A percentile compares a stretch with the other conserved stretches of the same genome.
Conservation (phyloP, 2,329 filamentous ascomycete genomes). For the Venturia carpophila region DNA sequence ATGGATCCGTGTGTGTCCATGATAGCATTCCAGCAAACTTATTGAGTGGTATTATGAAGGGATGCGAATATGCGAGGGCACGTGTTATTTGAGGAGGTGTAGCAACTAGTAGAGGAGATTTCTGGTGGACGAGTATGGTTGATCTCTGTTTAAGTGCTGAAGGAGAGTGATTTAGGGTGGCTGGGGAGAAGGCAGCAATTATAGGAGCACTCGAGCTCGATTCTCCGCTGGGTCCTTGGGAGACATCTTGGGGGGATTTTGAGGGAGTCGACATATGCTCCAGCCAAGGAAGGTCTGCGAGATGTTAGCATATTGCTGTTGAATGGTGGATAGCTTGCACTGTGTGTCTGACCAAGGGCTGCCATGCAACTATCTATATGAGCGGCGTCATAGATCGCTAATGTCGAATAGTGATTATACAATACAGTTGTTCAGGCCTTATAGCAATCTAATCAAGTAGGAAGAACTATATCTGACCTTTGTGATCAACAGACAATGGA, state of each 20-base stretch:
- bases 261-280: slow-evolving; percentile 34
- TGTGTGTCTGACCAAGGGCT: slow-evolving; percentile 32
- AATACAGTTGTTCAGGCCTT: not conserved
- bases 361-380: slow-evolving; percentile 27
- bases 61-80: slow-evolving; percentile 90
- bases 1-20: slow-evolving; percentile 89
- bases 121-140: slow-evolving; percentile 92
- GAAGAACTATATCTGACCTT: not conserved
- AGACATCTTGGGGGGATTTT: slow-evolving; percentile 30
- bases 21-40: slow-evolving; percentile 76
- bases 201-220: slow-evolving; percentile 55
- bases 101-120: slow-evolving; percentile 83
- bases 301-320: not conserved
- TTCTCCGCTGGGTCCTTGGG: slow-evolving; percentile 34
- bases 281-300: slow-evolving; percentile 33
- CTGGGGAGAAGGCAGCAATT: slow-evolving; percentile 82
- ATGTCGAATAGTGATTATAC: not conserved
- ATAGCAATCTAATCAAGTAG: not conserved
- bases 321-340: slow-evolving; percentile 12
- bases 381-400: not conserved
- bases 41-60: slow-evolving; percentile 84
- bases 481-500: not conserved
- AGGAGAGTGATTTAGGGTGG: slow-evolving; percentile 61
- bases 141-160: slow-evolving; percentile 67
- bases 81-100: slow-evolving; percentile 93